Evolutionary conservation across 2,329 filamentous ascomycete species (phyloP), one percentile per base, ranked within the genome.

Genomic region (Rhynchosporium graminicola): DNA sequence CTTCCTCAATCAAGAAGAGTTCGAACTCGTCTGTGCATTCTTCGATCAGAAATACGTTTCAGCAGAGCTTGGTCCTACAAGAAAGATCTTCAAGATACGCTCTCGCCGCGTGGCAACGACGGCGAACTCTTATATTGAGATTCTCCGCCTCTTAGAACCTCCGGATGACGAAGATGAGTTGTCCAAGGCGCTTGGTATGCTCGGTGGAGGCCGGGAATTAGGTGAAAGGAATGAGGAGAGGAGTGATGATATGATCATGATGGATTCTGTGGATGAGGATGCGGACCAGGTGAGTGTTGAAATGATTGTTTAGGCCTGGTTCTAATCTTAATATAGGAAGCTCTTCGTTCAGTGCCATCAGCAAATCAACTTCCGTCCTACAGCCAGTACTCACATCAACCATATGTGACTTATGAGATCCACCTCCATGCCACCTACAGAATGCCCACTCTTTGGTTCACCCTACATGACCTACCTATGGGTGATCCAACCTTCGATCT

Each of bases 371-470:
- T 58, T 33, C 68, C 71, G 8, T 20, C 52, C 31, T 74, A 73
- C 60, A 72, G 45, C 33, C 51, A 68, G 20, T 66, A 69, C 60
- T 64, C 71, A 65, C 66, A 78, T 72, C 78, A 80, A 71, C 76
- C 77, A 60, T 75, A 80, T 63, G 69, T 79, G 64, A 76, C 74
- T 64, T 93, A 92, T 77, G 87, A 92, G 74, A 85, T 93, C 70
- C 82, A 91, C 71, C 80, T 90, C 64, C 91, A 92, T 69, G 85
- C 87, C 60, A 90, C 87, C 61, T 94, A 93, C 76, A 83, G 83
- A 65, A 84, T 88, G 51, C 90, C 90, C 8, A 89, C 90, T 63
- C 80, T 93, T 61, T 93, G 90, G 84, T 92, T 94, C 78, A 84
- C 80, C 59, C 76, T 92, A 70, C 82, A 85, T 68, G 81, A 82